Base-by-base conservation (phyloP, 2,329 filamentous ascomycete genomes). In the Trichophyton schoenleinii region DNA sequence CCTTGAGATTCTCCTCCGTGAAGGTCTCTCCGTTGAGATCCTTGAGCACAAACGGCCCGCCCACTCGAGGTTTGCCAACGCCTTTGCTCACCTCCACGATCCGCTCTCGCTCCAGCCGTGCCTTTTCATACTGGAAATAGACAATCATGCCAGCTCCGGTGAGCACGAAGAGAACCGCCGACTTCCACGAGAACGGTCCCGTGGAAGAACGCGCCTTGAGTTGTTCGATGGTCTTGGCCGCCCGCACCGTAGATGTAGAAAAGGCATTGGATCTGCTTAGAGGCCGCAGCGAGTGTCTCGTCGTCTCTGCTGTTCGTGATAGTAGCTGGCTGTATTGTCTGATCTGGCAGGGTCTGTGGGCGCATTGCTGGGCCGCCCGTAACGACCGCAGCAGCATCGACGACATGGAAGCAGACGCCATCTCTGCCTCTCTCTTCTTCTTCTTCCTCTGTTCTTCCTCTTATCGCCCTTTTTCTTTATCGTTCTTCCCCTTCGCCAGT, bases 61-160 rank as follows among this genome's bases (percentile, higher is more conserved):
- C 94, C 60, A 99, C 91, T 78, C 95, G 95, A 38, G 94, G 94
- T 71, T 84, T 87, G 0, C 94, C 94, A 4, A 96, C 86, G 9
- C 92, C 91, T 78, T 99, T 99, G 66, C 87, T 88, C 68, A 92
- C 88, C 71, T 97, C 91, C 6, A 91, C 91, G 67, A 96, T 84
- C 61, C 91, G 83, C 78, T 91, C 88, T 65, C 91, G 84, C 72
- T 94, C 86, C 84, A 99, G 87, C 70, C 94, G 87, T 68, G 84
- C 84, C 79, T 97, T 97, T 75, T 99, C 94, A 69, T 86, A 84
- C 70, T 91, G 89, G 75, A 99, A 97, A 74, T 97, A 99, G 75
- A 89, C 83, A 63, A 91, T 85, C 69, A 99, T 80, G 31, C 84
- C 87, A 11, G 78, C 85, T 67, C 89, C 91, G 1, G 91, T 87